A percentile compares a stretch with the other conserved stretches of the same genome.
phyloP scores from a whole-genome alignment of 169 alveolate genomes.

The Cyclospora cayetanensis region DNA sequence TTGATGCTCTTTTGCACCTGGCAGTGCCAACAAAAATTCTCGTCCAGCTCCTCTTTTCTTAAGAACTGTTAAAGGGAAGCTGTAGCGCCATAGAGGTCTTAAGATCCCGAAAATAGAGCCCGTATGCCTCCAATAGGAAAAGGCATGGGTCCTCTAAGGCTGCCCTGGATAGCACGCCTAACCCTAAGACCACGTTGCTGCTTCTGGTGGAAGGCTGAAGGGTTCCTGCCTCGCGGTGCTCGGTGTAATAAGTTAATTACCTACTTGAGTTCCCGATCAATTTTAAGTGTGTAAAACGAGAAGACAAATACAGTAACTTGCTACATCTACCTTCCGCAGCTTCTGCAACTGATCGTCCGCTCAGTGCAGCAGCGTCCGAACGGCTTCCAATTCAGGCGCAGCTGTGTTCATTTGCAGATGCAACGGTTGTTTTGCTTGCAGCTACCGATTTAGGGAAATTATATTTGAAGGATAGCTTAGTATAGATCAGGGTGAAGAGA shows the following conservation, averaged over 20 bases:
- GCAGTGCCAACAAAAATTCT: neutral
- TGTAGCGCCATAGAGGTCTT: neutral
- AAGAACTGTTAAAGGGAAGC: neutral
- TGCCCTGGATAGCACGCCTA: neutral
- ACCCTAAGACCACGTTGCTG: neutral
- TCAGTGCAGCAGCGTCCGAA: neutral
- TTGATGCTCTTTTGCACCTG: neutral
- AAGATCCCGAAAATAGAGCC: neutral
- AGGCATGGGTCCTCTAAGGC: neutral
- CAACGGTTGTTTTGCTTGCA: too few species aligned
- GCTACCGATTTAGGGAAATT: too few species aligned
- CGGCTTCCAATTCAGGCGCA: too few species aligned
- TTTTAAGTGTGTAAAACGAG: neutral
- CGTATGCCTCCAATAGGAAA: too few species aligned
- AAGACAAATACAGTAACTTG: neutral
- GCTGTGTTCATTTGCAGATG: too few species aligned
- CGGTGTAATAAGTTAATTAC: neutral
- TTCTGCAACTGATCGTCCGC: neutral
- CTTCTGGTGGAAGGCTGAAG: neutral
- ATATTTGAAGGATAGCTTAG: too few species aligned
- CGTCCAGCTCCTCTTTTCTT: neutral
- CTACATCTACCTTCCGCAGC: neutral
- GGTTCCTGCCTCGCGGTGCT: neutral
- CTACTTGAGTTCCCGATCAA: neutral
- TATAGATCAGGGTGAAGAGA: too few species aligned